Percentiles rank a stretch among this genome's conserved stretches.
Conservation (phyloP, 352 stramenopile species). For the Phytophthora niederhauseri region DNA sequence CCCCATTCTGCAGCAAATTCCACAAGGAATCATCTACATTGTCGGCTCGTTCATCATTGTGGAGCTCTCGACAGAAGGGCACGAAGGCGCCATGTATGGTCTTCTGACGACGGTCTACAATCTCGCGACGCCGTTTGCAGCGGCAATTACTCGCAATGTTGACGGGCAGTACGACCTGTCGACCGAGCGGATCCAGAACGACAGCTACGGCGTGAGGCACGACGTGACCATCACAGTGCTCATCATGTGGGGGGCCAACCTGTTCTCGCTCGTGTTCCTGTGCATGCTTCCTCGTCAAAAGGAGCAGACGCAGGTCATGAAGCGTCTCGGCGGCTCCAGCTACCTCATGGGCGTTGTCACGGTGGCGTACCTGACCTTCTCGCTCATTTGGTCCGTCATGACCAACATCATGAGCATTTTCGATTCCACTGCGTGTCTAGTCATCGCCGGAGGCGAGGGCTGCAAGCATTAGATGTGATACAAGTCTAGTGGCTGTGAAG, state of each 20-base stretch:
- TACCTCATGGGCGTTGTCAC: constrained; percentile 56
- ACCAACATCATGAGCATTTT: constrained; percentile 73
- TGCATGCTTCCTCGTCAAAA: constrained; percentile 70
- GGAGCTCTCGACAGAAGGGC: constrained; percentile 57
- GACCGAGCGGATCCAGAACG: constrained; percentile 59
- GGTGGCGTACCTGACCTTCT: constrained; percentile 46
- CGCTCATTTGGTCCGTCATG: constrained; percentile 57
- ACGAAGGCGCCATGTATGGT: constrained; percentile 70
- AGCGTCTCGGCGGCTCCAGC: constrained; percentile 59
- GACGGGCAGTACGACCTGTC: constrained; percentile 46
- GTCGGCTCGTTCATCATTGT: constrained; percentile 64
- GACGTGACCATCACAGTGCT: constrained; percentile 59
- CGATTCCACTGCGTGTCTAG: constrained; percentile 53
- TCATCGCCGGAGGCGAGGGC: constrained; percentile 58
- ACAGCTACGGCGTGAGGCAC: constrained; percentile 44
- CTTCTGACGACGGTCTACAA: constrained; percentile 71
- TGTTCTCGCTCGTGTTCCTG: constrained; percentile 58
- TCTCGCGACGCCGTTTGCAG: constrained; percentile 49
- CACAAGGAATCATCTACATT: constrained; percentile 58
- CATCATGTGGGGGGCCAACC: constrained; percentile 59
- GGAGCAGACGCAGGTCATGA: constrained; percentile 66
- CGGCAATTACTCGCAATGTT: constrained; percentile 49
- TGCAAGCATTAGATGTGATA: constrained; percentile 30
- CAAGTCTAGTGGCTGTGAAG: constrained; percentile 5
- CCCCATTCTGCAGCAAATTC: constrained; percentile 55